Evolutionary conservation across 352 stramenopile genomes (phyloP).

Genomic region (Vaucheria bursata): DNA sequence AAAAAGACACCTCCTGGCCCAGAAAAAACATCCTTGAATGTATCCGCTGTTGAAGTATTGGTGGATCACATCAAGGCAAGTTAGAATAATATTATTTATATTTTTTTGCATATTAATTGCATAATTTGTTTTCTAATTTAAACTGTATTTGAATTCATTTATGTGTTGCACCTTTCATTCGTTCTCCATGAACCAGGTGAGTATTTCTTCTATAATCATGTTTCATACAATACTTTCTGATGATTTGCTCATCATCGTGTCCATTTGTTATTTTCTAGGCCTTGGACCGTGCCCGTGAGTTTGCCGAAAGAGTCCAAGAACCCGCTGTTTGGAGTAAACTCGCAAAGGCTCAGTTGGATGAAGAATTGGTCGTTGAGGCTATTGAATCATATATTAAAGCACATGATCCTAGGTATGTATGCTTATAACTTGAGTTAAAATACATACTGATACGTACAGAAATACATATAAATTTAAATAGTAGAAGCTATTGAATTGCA

Average conservation of each 20-base stretch:
- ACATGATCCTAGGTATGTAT: constrained; percentile 70
- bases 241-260: background rate
- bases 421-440: background rate
- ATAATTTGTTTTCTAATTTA: background rate
- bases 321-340: constrained; percentile 94
- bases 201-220: background rate
- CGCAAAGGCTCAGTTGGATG: constrained; percentile 94
- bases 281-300: constrained; percentile 95
- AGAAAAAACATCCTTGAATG: constrained; percentile 86
- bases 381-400: constrained; percentile 98
- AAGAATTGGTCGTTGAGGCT: constrained; percentile 86
- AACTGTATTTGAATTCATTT: background rate
- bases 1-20: constrained; percentile 65
- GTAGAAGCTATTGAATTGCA: background rate
- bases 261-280: constrained; percentile 67
- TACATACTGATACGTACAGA: background rate
- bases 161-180: background rate
- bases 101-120: background rate
- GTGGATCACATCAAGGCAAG: constrained; percentile 69
- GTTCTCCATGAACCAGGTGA: background rate
- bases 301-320: constrained; percentile 95
- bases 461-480: background rate
- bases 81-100: background rate
- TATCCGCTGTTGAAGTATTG: constrained; percentile 79
- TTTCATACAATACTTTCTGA: background rate